Evolutionary conservation across 306 rosid species (phyloP).

Genomic region (Astragalus membranaceus): DNA sequence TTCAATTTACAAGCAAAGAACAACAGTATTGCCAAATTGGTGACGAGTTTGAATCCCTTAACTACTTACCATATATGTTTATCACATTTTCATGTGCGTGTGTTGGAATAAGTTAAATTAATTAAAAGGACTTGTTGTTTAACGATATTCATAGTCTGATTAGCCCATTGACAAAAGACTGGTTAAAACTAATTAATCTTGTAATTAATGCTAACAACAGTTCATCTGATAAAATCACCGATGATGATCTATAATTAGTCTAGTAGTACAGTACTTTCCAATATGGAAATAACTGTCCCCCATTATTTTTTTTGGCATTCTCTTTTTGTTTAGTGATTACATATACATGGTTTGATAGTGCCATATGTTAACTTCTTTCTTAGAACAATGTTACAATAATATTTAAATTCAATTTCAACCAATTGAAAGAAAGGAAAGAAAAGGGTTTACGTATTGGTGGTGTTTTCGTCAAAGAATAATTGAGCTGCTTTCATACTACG

Average conservation of each 20-base stretch:
- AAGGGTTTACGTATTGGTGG: not conserved
- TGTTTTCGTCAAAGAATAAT: no score
- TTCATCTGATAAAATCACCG: slow-evolving; percentile 13
- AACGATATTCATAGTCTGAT: slow-evolving; percentile 31
- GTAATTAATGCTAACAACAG: not conserved
- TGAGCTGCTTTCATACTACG: no score
- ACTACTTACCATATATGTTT: not conserved
- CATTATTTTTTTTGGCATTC: not conserved
- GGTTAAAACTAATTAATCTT: slow-evolving; percentile 12
- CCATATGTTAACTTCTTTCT: not conserved
- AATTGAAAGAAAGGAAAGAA: not conserved
- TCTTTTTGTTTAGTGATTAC: not conserved
- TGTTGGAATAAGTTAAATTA: no score
- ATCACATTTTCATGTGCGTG: no score
- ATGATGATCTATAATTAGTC: not conserved
- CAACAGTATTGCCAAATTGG: not conserved
- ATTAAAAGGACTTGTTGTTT: slow-evolving; percentile 6
- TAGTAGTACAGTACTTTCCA: not conserved
- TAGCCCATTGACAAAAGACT: no score
- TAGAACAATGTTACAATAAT: not conserved
- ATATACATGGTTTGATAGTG: not conserved
- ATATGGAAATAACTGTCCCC: not conserved
- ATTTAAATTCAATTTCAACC: not conserved
- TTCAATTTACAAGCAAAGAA: slow-evolving; percentile 6
- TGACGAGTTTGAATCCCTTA: slow-evolving; percentile 14